Evolutionary conservation across 2,329 filamentous ascomycete species (phyloP).

Genomic region (Aspergillus calidoustus): DNA sequence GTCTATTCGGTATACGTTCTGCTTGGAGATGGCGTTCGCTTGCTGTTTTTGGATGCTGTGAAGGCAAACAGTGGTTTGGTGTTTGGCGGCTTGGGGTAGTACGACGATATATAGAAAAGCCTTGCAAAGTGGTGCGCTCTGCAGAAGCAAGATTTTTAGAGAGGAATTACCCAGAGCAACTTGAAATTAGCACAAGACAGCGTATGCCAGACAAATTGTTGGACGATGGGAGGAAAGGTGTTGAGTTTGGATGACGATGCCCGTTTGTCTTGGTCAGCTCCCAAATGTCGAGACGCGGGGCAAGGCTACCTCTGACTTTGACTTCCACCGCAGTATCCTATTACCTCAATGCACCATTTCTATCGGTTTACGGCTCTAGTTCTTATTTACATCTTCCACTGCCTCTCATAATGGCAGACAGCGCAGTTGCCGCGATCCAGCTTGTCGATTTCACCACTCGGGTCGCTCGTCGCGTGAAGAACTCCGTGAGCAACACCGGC

Average conservation of each 20-base stretch:
- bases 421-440: neutral
- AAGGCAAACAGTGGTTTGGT: too few relatives aligned
- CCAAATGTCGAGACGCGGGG: neutral
- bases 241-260: neutral
- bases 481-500: neutral
- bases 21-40: too few relatives aligned
- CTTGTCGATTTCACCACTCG: neutral
- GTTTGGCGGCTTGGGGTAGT: too few relatives aligned
- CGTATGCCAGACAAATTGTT: neutral
- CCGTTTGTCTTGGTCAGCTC: neutral
- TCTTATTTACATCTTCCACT: neutral
- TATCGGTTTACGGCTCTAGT: neutral
- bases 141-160: neutral
- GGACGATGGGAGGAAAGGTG: neutral
- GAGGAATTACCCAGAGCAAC: neutral
- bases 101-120: too few relatives aligned
- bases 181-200: neutral
- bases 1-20: too few relatives aligned
- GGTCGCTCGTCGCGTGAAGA: neutral
- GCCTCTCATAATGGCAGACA: neutral
- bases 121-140: too few relatives aligned
- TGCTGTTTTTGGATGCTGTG: too few relatives aligned
- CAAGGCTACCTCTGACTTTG: neutral
- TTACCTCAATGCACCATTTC: neutral
- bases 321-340: neutral